Evolutionary conservation across 306 rosid species (phyloP).

Genomic region (Quercus aquifolioides): DNA sequence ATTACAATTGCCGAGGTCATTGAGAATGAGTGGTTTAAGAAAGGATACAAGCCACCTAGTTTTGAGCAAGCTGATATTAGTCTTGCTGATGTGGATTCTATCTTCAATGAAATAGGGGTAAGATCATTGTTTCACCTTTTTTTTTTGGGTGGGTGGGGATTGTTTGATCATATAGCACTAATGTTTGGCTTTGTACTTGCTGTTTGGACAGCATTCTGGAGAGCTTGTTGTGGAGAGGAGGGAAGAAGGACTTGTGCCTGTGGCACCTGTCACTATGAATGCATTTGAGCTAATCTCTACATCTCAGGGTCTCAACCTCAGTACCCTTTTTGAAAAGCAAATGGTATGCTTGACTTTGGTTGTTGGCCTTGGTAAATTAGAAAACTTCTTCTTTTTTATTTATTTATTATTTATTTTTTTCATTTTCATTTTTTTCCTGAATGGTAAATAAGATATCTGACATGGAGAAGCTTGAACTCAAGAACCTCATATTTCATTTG

Average conservation of each 20-base stretch:
- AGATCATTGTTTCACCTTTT: conserved; percentile 6
- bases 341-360: conserved; percentile 54
- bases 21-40: conserved; percentile 96
- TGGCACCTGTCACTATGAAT: conserved; percentile 79
- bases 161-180: conserved; percentile 13
- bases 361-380: not conserved
- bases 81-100: conserved; percentile 70
- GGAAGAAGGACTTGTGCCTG: conserved; percentile 42
- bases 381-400: too few species aligned
- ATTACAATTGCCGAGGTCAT: conserved; percentile 76
- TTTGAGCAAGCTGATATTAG: conserved; percentile 72
- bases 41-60: conserved; percentile 78
- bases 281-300: conserved; percentile 96
- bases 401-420: too few species aligned
- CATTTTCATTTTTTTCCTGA: too few species aligned
- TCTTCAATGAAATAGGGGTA: conserved; percentile 67
- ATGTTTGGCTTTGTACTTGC: conserved; percentile 17
- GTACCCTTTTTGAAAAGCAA: conserved; percentile 84
- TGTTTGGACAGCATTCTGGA: conserved; percentile 48
- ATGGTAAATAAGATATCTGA: not conserved
- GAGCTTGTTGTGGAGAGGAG: conserved; percentile 77
- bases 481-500: not conserved
- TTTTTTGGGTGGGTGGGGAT: not conserved
- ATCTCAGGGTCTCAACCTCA: conserved; percentile 89
- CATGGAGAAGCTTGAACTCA: not conserved